phyloP scores from a whole-genome alignment of 208 protist species.

The Tritrichomonas foetus region DNA sequence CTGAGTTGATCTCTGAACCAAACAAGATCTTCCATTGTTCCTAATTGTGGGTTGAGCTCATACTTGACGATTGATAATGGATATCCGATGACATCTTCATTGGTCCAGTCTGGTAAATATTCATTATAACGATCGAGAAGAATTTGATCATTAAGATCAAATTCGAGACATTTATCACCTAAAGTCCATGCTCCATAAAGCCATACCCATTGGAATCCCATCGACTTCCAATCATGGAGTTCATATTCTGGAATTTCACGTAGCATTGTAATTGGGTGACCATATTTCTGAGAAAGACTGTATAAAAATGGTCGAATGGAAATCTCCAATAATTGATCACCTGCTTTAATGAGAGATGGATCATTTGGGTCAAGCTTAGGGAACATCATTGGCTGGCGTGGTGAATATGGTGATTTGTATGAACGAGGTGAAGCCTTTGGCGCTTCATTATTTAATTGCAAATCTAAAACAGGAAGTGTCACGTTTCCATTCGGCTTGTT shows the following conservation, averaged over 20 bases:
- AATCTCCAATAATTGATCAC: background rate
- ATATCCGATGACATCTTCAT: slow-evolving; percentile 49
- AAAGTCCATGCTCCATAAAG: slow-evolving; percentile 41
- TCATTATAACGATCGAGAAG: background rate
- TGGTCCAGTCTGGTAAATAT: slow-evolving; percentile 44
- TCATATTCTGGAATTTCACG: slow-evolving; percentile 45
- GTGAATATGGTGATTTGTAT: too few relatives aligned
- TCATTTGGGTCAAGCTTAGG: too few relatives aligned
- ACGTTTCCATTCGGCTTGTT: too few relatives aligned
- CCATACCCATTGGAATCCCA: slow-evolving; percentile 35
- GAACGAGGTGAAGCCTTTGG: too few relatives aligned
- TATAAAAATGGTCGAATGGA: slow-evolving; percentile 42
- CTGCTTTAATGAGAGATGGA: too few relatives aligned
- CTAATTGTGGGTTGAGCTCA: slow-evolving; percentile 40
- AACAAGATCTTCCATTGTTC: slow-evolving; percentile 25
- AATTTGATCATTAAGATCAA: slow-evolving; percentile 27
- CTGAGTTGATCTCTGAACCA: slow-evolving; percentile 25
- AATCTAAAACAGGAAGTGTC: too few relatives aligned
- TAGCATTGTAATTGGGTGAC: background rate
- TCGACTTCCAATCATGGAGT: background rate
- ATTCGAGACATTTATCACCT: background rate
- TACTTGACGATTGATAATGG: slow-evolving; percentile 42
- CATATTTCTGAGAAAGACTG: background rate
- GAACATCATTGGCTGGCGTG: too few relatives aligned
- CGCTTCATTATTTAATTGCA: too few relatives aligned